Evolutionary conservation across 2,329 filamentous ascomycete genomes (phyloP).

Genomic region (Colletotrichum lini): DNA sequence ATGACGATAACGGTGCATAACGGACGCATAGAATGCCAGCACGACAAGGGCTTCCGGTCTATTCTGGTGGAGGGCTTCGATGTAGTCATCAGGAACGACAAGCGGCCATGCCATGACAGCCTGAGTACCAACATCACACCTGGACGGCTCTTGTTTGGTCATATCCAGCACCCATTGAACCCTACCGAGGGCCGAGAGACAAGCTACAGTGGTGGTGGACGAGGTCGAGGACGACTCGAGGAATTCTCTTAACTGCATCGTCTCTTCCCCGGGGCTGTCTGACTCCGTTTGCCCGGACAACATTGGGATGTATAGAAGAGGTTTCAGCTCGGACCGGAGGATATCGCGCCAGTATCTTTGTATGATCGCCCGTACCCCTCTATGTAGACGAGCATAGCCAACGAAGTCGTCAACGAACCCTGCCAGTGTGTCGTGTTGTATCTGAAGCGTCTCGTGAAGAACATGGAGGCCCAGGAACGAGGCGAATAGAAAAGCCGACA

Average conservation of each 20-base stretch:
- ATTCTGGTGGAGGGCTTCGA: constrained; percentile 51
- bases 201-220: constrained; percentile 29
- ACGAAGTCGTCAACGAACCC: constrained; percentile 48
- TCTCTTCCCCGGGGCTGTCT: constrained; percentile 13
- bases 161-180: constrained; percentile 43
- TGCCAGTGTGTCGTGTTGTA: constrained; percentile 48
- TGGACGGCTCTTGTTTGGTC: neutral
- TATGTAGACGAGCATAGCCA: constrained; percentile 50
- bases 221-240: neutral
- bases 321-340: constrained; percentile 45
- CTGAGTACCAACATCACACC: constrained; percentile 26
- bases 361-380: constrained; percentile 48
- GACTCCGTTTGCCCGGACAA: neutral
- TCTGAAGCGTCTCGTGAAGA: constrained; percentile 54
- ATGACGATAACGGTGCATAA: constrained; percentile 53
- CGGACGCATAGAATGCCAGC: constrained; percentile 59
- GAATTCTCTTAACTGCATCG: neutral
- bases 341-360: constrained; percentile 42
- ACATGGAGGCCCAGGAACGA: constrained; percentile 52
- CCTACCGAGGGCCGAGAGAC: constrained; percentile 25
- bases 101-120: constrained; percentile 55
- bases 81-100: constrained; percentile 51
- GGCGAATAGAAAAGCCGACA: constrained; percentile 51
- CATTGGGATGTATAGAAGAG: constrained; percentile 42
- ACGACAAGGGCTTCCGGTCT: constrained; percentile 57